These are phyloP conservation scores for Penicillium sclerotiorum DNA, from an alignment of 2,329 filamentous ascomycete species.

Conservation along the genomic window DNA sequence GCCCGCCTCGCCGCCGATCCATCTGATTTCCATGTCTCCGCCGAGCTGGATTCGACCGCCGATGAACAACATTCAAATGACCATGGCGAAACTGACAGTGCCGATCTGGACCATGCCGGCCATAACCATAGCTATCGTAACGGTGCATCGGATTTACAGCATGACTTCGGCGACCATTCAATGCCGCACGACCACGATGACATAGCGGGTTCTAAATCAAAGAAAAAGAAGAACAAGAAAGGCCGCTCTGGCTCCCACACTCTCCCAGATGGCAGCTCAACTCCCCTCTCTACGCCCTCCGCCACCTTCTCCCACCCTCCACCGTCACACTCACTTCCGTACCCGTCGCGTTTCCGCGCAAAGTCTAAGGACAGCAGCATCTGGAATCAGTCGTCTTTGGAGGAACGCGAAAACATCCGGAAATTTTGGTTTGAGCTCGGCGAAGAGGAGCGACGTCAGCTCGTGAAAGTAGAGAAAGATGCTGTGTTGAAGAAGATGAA, in stretches of 20 bases:
- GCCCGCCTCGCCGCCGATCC: constrained; percentile 67
- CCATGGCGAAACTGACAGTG: constrained; percentile 34
- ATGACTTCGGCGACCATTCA: constrained; percentile 9
- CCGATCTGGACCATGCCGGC: constrained; percentile 46
- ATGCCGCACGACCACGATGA: constrained; percentile 25
- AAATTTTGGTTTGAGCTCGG: constrained; percentile 95
- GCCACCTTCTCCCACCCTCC: constrained; percentile 45
- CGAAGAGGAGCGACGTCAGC: constrained; percentile 89
- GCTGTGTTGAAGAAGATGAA: constrained; percentile 99
- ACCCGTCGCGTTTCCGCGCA: constrained; percentile 44
- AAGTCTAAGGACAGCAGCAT: constrained; percentile 73
- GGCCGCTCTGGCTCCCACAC: constrained; percentile 37
- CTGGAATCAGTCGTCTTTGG: constrained; percentile 93
- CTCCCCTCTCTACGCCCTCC: constrained; percentile 47
- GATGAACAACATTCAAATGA: constrained; percentile 34
- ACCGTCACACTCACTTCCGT: constrained; percentile 48
- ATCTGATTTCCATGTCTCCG: constrained; percentile 33
- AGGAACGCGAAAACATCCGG: constrained; percentile 96
- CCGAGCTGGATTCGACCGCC: constrained; percentile 32
- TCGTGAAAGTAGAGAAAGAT: constrained; percentile 98
- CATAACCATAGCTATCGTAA: constrained; percentile 60
- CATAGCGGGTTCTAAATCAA: constrained; percentile 37
- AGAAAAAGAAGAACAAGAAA: constrained; percentile 47
- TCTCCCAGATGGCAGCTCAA: constrained; percentile 41
- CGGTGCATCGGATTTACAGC: constrained; percentile 44